Evolutionary conservation across 352 stramenopile species (phyloP).

Genomic region (Globisporangium radiosum): DNA sequence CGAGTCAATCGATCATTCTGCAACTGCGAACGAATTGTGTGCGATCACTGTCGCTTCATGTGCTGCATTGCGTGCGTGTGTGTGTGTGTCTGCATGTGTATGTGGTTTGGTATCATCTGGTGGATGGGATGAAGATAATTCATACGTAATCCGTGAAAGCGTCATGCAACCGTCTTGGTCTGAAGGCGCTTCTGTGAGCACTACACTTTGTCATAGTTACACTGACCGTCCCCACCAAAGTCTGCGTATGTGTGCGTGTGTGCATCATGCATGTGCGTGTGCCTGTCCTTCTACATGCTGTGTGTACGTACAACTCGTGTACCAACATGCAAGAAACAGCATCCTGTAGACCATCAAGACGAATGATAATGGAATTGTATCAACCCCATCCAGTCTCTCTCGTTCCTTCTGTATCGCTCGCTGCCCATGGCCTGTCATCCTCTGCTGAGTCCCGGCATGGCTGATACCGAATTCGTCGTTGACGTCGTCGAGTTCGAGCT

Average conservation of each 20-base stretch:
- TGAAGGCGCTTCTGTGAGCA: slow-evolving; percentile 27
- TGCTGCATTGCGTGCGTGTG: background rate
- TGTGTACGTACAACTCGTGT: no score
- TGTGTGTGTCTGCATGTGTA: slow-evolving; percentile 1
- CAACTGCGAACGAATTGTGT: no score
- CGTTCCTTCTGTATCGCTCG: no score
- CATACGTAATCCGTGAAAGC: slow-evolving; percentile 15
- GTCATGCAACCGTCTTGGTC: slow-evolving; percentile 14
- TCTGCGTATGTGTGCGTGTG: background rate
- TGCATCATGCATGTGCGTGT: background rate
- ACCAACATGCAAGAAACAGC: no score
- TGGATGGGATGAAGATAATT: slow-evolving; percentile 17
- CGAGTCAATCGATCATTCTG: no score
- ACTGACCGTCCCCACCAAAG: slow-evolving; percentile 31
- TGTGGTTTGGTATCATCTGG: background rate
- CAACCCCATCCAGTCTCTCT: no score
- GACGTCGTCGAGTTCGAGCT: slow-evolving; percentile 20
- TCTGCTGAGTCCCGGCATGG: background rate
- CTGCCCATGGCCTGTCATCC: background rate
- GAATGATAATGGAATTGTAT: no score
- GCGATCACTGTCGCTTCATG: background rate
- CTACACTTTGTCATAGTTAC: slow-evolving; percentile 52
- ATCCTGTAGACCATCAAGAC: no score
- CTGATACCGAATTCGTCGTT: background rate
- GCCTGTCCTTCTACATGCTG: background rate